Evolutionary conservation across 345 rosid genomes (phyloP).

Genomic region (Heritiera fomes): DNA sequence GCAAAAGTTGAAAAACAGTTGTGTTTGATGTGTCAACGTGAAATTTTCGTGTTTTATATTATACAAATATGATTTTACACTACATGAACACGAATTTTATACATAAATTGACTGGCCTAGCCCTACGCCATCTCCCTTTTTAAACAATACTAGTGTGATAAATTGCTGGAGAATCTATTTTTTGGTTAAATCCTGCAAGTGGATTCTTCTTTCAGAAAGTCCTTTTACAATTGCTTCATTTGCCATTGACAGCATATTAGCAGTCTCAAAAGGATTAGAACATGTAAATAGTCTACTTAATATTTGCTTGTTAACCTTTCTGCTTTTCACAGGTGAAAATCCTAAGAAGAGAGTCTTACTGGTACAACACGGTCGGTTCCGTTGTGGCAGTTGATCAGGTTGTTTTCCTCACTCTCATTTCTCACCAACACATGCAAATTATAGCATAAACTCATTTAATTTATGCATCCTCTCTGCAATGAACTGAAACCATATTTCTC

Average conservation of each 20-base stretch:
- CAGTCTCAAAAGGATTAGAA: neutral
- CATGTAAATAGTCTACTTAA: neutral
- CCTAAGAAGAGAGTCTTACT: conserved; percentile 36
- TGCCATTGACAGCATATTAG: neutral
- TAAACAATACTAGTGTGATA: no score
- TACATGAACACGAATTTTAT: no score
- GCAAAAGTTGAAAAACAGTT: no score
- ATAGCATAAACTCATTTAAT: neutral
- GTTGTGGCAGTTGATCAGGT: conserved; percentile 45
- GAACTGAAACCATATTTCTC: neutral
- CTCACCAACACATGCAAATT: neutral
- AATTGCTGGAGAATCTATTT: neutral
- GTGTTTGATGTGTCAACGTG: no score
- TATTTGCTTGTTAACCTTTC: neutral
- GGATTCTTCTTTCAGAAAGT: neutral
- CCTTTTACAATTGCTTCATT: neutral
- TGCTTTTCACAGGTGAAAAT: conserved; percentile 31
- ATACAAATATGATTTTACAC: no score
- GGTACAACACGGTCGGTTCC: conserved; percentile 36
- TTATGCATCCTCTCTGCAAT: neutral
- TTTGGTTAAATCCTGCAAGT: no score
- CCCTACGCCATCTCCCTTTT: neutral
- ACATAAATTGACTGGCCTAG: no score
- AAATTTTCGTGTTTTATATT: no score
- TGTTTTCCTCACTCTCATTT: no score